Evolutionary conservation across 2,329 filamentous ascomycete genomes (phyloP), one percentile per base, ranked within the genome.

Genomic region (Davidsoniella eucalypti): DNA sequence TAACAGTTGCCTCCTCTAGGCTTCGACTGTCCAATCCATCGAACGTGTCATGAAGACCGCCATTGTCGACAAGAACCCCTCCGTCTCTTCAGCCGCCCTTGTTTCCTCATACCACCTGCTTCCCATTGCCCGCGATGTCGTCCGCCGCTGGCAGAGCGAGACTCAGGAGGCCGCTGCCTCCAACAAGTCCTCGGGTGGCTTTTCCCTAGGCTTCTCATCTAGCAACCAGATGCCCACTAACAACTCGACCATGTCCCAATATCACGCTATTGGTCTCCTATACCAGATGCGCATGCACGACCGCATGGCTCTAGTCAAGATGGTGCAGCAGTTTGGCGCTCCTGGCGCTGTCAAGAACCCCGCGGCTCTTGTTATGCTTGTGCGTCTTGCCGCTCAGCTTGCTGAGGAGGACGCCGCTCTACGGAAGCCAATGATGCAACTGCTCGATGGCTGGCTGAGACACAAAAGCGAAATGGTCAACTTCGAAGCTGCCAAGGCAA

Each of bases 381-480:
- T 98, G 50, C 78, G 92, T 58, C 69, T 98, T 56, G 92, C 92
- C 33, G 86, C 90, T 40, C 92, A 94, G 70, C 72, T 98, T 55
- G 90, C 90, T 29, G 87, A 94, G 64, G 92, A 98, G 62, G 92
- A 98, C 60, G 75, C 79, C 38, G 82, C 86, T 57, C 73, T 96
- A 61, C 75, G 90, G 58, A 93, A 85, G 69, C 87, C 88, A 54
- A 98, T 98, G 92, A 92, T 94, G 78, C 82, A 88, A 67, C 78
- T 98, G 57, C 76, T 98, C 59, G 90, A 96, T 64, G 85, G 87
- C 61, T 96, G 90, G 90, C 70, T 98, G 65, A 80, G 88, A 64
- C 90, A 96, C 68, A 96, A 98, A 81, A 94, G 87, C 66, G 92
- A 96, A 65, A 94, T 94, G 87, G 88, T 98, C 68, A 96, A 95